phyloP scores from a whole-genome alignment of 371 early-diverging fungal genomes.

The Mortierella sp. region DNA sequence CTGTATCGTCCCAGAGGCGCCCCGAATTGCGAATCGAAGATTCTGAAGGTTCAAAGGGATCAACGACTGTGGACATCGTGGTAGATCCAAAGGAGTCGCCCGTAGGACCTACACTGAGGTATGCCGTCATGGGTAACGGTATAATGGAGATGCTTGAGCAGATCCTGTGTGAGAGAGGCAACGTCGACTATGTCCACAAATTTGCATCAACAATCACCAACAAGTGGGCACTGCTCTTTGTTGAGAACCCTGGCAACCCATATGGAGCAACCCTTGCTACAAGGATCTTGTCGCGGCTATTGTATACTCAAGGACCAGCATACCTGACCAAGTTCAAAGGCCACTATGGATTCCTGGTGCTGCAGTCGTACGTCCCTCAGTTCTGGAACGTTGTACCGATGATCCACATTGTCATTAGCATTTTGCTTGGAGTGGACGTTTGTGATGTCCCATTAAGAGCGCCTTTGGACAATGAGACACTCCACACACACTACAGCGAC shows the following conservation, averaged over 20 bases:
- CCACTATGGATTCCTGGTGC: conserved; percentile 72
- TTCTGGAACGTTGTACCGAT: conserved; percentile 73
- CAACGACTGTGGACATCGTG: conserved; percentile 45
- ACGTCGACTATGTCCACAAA: conserved; percentile 60
- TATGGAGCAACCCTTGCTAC: conserved; percentile 69
- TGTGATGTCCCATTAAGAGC: conserved; percentile 60
- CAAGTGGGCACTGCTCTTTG: conserved; percentile 78
- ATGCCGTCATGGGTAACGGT: conserved; percentile 70
- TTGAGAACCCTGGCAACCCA: conserved; percentile 65
- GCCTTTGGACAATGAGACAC: conserved; percentile 60
- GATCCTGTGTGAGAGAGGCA: conserved; percentile 65
- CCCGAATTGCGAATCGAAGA: conserved; percentile 25
- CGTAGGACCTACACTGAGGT: conserved; percentile 46
- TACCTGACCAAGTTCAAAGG: conserved; percentile 68
- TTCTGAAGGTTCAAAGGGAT: conserved; percentile 20
- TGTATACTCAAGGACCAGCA: conserved; percentile 61
- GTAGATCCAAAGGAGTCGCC: conserved; percentile 55
- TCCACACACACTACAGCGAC: conserved; percentile 57
- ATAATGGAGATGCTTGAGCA: conserved; percentile 80
- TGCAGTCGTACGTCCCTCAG: conserved; percentile 63
- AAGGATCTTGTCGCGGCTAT: conserved; percentile 67
- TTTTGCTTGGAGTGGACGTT: conserved; percentile 72
- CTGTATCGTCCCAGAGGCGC: conserved; percentile 37
- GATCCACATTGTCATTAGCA: conserved; percentile 65
- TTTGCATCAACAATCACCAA: conserved; percentile 73